Evolutionary conservation across 352 stramenopile species (phyloP).

Genomic region (Globisporangium perplexum): DNA sequence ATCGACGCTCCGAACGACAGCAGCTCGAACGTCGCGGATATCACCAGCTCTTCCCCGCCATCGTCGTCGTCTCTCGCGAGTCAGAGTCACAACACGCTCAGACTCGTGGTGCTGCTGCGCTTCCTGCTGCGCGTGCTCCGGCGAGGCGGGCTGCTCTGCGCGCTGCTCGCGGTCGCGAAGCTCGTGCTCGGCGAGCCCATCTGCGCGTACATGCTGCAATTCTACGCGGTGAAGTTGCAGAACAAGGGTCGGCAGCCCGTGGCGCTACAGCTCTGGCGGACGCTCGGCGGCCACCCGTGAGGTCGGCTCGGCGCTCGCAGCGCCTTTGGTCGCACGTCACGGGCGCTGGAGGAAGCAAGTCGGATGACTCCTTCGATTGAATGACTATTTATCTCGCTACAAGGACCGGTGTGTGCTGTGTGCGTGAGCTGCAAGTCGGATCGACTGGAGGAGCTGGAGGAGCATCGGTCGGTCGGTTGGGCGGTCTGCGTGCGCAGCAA

Average conservation of each 20-base stretch:
- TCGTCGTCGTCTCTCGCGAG: background rate
- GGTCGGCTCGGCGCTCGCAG: background rate
- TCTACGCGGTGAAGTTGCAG: constrained; percentile 8
- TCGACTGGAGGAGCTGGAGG: too few species aligned
- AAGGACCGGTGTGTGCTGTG: too few species aligned
- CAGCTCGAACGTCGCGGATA: background rate
- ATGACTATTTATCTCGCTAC: too few species aligned
- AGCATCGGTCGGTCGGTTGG: too few species aligned
- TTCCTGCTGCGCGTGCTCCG: background rate
- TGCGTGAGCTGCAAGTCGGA: too few species aligned
- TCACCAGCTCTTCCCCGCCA: background rate
- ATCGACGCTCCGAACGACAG: too few species aligned
- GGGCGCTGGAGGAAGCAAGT: too few species aligned
- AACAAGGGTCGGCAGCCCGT: constrained; percentile 1
- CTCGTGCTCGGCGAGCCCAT: constrained; percentile 13
- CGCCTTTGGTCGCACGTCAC: too few species aligned
- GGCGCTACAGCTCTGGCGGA: constrained; percentile 7
- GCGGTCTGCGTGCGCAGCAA: too few species aligned
- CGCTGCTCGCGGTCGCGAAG: constrained; percentile 10
- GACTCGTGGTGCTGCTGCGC: background rate
- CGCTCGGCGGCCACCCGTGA: constrained; percentile 1
- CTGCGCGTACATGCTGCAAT: constrained; percentile 15
- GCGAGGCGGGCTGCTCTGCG: constrained; percentile 4
- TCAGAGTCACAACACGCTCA: background rate
- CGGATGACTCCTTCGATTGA: too few species aligned